Percentiles rank a stretch among this genome's conserved stretches.
Conservation (phyloP, 1,284 basidiomycete species). For the Laetiporus sulphureus region DNA sequence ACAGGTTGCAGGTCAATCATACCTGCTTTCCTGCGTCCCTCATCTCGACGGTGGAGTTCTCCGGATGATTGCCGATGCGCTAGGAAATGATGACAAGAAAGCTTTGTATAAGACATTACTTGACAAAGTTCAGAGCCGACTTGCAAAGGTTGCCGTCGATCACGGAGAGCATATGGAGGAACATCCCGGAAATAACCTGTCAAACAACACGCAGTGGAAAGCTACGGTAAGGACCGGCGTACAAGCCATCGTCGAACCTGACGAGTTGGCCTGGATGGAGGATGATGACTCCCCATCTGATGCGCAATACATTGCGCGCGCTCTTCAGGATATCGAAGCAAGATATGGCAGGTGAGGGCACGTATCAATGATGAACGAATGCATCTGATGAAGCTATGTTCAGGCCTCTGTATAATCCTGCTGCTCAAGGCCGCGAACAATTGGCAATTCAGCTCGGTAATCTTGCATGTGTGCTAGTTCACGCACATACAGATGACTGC, state of each 20-base stretch:
- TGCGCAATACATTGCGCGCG: constrained; percentile 17
- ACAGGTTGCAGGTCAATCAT: constrained; percentile 13
- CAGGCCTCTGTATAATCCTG: constrained; percentile 30
- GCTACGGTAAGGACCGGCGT: constrained; percentile 23
- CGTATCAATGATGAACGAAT: constrained; percentile 2
- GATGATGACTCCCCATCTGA: constrained; percentile 33
- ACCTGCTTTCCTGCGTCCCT: constrained; percentile 11
- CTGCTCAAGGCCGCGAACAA: constrained; percentile 23
- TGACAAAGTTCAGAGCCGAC: constrained; percentile 3
- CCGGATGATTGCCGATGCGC: constrained; percentile 4
- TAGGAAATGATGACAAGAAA: constrained; percentile 9
- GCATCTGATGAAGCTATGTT: not conserved
- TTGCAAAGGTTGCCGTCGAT: not conserved
- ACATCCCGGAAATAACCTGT: too few species aligned
- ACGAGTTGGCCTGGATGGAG: constrained; percentile 40
- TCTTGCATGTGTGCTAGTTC: constrained; percentile 38
- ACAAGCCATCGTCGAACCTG: constrained; percentile 33
- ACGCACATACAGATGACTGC: constrained; percentile 31
- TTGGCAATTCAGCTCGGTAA: constrained; percentile 30
- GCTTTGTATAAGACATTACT: constrained; percentile 10
- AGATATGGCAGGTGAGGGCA: constrained; percentile 35
- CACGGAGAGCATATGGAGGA: too few species aligned
- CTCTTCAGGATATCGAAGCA: constrained; percentile 20
- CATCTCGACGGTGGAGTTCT: constrained; percentile 6
- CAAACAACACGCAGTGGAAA: constrained; percentile 18